Conservation (phyloP, 345 rosid genomes). For the Dimocarpus longan region DNA sequence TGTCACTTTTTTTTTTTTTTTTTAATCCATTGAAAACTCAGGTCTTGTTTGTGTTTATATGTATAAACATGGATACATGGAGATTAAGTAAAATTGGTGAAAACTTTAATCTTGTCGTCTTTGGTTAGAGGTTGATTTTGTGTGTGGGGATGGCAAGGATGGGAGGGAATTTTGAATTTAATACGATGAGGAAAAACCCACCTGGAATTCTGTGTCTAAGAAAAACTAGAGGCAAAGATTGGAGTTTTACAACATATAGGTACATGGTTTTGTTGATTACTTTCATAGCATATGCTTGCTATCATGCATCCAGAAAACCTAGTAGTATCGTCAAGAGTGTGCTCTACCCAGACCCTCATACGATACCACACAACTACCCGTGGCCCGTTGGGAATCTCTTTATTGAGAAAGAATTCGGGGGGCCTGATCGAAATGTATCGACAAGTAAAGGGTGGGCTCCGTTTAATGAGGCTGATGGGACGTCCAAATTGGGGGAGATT, state of each 20-base stretch:
- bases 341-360: slow-evolving; percentile 58
- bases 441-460: slow-evolving; percentile 72
- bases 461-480: slow-evolving; percentile 67
- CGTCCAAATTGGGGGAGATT: slow-evolving; percentile 83
- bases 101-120: neutral
- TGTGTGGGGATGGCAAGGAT: slow-evolving; percentile 26
- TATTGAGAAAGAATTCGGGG: slow-evolving; percentile 30
- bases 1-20: neutral
- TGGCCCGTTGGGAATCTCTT: slow-evolving; percentile 81
- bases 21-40: slow-evolving; percentile 6
- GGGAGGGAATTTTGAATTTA: slow-evolving; percentile 33
- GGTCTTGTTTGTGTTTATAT: neutral
- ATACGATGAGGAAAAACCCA: slow-evolving; percentile 49
- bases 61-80: neutral
- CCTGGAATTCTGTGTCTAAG: slow-evolving; percentile 61
- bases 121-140: slow-evolving; percentile 12
- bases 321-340: slow-evolving; percentile 94
- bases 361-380: slow-evolving; percentile 25
- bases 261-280: slow-evolving; percentile 70
- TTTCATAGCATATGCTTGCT: slow-evolving; percentile 87
- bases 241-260: slow-evolving; percentile 66
- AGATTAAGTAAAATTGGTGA: slow-evolving; percentile 13
- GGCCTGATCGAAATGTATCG: neutral
- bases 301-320: slow-evolving; percentile 92
- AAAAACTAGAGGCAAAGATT: slow-evolving; percentile 64